Percentiles rank a stretch among this genome's conserved stretches.
Evolutionary conservation across 2,329 filamentous ascomycete genomes (phyloP).

Genomic region (Pestalotiopsis sp.): DNA sequence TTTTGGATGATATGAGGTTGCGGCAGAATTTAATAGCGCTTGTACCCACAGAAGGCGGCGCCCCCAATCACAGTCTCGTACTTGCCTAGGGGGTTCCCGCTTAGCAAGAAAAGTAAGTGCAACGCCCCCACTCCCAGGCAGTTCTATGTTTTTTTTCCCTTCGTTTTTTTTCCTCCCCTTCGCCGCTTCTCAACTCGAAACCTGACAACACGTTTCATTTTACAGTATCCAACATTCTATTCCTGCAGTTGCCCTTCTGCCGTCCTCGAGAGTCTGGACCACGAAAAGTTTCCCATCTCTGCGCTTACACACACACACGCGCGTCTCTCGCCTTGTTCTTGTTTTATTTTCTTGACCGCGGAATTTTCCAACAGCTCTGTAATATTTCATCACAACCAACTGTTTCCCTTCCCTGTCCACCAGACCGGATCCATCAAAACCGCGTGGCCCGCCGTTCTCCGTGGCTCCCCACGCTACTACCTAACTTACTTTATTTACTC

Average conservation of each 20-base stretch:
- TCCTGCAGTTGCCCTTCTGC: not conserved
- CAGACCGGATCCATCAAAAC: not conserved
- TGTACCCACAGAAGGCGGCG: not conserved
- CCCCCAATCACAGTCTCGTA: constrained; percentile 1
- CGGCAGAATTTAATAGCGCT: constrained; percentile 12
- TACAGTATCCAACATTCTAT: not conserved
- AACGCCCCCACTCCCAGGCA: constrained; percentile 3
- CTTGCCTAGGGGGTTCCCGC: constrained; percentile 3
- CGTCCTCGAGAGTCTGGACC: not conserved
- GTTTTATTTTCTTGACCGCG: not conserved
- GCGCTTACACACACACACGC: not conserved
- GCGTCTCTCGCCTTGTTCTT: not conserved
- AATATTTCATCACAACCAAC: not conserved
- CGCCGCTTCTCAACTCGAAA: constrained; percentile 5
- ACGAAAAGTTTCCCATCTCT: not conserved
- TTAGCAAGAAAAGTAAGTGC: constrained; percentile 6
- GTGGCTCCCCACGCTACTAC: not conserved
- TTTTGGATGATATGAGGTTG: constrained; percentile 9
- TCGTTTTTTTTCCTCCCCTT: not conserved
- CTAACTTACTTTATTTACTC: not conserved
- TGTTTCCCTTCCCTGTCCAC: not conserved
- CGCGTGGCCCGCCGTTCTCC: not conserved
- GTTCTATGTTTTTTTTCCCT: constrained; percentile 10
- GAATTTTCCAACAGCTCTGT: not conserved
- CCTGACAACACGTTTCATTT: constrained; percentile 12